phyloP scores from a whole-genome alignment of 805 yeast genomes.

The Yarrowia divulgata region DNA sequence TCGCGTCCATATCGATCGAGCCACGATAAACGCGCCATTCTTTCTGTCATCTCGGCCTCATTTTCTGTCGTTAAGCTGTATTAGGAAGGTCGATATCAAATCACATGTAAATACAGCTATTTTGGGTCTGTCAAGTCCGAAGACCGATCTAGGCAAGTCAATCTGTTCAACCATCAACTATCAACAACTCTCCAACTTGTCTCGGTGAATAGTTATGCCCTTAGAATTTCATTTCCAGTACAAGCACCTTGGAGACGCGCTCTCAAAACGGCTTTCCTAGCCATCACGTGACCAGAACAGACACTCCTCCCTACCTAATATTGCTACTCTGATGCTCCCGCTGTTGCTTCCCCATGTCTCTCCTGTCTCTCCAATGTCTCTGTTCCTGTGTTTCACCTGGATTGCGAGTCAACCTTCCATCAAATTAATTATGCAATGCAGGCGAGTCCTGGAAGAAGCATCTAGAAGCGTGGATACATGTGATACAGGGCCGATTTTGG shows the following conservation, averaged over 20 bases:
- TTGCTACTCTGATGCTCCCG: background rate
- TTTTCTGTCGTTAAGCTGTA: too few species aligned
- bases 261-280: too few species aligned
- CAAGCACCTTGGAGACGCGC: too few species aligned
- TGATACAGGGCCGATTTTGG: background rate
- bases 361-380: slow-evolving; percentile 1
- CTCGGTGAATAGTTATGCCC: background rate
- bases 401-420: slow-evolving; percentile 9
- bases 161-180: too few species aligned
- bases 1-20: too few species aligned
- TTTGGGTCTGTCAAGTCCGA: too few species aligned
- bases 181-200: background rate
- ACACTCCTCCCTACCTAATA: too few species aligned
- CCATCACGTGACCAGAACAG: too few species aligned
- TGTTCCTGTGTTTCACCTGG: slow-evolving; percentile 16
- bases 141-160: background rate
- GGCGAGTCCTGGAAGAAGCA: background rate
- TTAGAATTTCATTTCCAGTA: background rate
- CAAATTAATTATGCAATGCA: background rate
- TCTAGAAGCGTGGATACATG: background rate
- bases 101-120: too few species aligned
- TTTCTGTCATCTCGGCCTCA: too few species aligned
- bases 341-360: slow-evolving; percentile 17
- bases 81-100: too few species aligned
- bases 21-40: too few species aligned